Conservation (phyloP, 257 asterid genomes). For the Galeopsis tetrahit region DNA sequence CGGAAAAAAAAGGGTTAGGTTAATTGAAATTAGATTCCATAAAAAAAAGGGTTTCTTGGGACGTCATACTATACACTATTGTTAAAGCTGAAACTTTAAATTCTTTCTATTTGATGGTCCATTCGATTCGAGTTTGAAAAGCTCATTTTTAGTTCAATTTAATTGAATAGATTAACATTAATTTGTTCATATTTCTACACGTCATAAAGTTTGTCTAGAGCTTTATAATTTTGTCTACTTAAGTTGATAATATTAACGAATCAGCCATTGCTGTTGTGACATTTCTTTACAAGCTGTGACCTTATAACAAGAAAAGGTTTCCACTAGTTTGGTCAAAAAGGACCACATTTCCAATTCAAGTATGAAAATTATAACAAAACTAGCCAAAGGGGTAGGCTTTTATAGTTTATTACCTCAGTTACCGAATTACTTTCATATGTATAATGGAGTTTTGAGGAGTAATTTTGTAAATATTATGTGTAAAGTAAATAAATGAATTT, state of each 20-base stretch:
- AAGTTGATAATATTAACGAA: constrained; percentile 3
- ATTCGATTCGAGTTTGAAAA: no score
- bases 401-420: no score
- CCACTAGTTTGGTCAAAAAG: constrained; percentile 47
- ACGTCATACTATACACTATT: not conserved
- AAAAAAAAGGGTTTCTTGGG: not conserved
- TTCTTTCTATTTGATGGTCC: no score
- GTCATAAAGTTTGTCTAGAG: constrained; percentile 25
- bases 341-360: constrained; percentile 33
- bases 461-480: no score
- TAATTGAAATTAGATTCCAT: no score
- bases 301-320: constrained; percentile 35
- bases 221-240: not conserved
- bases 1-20: no score
- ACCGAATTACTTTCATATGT: no score
- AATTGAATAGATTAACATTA: not conserved
- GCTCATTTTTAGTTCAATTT: no score
- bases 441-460: no score
- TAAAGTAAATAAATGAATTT: no score
- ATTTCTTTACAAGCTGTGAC: constrained; percentile 26
- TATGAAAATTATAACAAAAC: constrained; percentile 22
- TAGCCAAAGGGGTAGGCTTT: constrained; percentile 9
- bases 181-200: not conserved
- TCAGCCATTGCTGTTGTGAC: constrained; percentile 22
- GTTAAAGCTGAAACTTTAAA: not conserved